phyloP scores from a whole-genome alignment of 768 basidiomycete genomes.

The Russula foetens region DNA sequence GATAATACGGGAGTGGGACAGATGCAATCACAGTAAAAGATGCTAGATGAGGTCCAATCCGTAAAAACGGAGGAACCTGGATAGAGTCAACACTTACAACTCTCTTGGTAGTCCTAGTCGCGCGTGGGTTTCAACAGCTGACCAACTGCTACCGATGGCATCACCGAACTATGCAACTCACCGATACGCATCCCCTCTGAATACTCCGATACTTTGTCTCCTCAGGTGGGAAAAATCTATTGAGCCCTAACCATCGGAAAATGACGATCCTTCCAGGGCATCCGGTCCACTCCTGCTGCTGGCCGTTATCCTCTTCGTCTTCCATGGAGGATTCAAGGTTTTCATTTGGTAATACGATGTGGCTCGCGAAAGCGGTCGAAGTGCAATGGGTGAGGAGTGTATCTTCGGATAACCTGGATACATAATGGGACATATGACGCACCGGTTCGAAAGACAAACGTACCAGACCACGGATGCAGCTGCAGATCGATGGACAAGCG shows the following conservation, averaged over 20 bases:
- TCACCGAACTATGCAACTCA: slow-evolving; percentile 28
- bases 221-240: slow-evolving; percentile 54
- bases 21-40: slow-evolving; percentile 58
- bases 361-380: slow-evolving; percentile 38
- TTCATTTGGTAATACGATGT: slow-evolving; percentile 16
- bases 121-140: neutral
- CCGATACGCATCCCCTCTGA: slow-evolving; percentile 53
- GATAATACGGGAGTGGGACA: slow-evolving; percentile 34
- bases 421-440: neutral
- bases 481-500: slow-evolving; percentile 54
- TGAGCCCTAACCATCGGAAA: slow-evolving; percentile 62
- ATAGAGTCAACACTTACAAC: slow-evolving; percentile 39
- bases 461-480: slow-evolving; percentile 61
- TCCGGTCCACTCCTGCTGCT: slow-evolving; percentile 2
- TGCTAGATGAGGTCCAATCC: slow-evolving; percentile 30
- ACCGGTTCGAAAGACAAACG: slow-evolving; percentile 1
- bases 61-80: neutral
- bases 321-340: slow-evolving; percentile 20
- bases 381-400: slow-evolving; percentile 46
- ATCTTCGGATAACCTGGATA: slow-evolving; percentile 5
- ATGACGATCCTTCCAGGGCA: slow-evolving; percentile 44
- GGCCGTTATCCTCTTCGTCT: slow-evolving; percentile 10
- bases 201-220: slow-evolving; percentile 30
- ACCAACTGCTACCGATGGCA: neutral
- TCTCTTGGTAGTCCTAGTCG: slow-evolving; percentile 65